Percentiles rank a stretch among this genome's conserved stretches.
Evolutionary conservation across 2,329 filamentous ascomycete genomes (phyloP).

Genomic region (Epichloe baconii): DNA sequence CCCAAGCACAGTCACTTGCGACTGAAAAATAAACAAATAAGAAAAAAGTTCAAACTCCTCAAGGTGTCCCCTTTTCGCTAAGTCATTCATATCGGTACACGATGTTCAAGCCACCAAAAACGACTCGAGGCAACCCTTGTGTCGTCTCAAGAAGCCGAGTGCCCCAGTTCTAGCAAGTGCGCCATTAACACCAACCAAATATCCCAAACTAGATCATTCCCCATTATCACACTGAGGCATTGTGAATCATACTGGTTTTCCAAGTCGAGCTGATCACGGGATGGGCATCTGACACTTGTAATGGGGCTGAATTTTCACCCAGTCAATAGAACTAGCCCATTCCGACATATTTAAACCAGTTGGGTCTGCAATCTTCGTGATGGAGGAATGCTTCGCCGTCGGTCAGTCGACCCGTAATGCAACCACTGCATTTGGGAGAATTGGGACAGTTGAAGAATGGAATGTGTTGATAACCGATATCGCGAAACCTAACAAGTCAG

Average conservation of each 20-base stretch:
- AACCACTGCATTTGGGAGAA: conserved; percentile 83
- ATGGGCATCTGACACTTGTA: not conserved
- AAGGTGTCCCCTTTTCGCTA: not conserved
- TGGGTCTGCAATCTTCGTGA: conserved; percentile 85
- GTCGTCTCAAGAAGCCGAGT: not conserved
- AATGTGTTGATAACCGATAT: conserved; percentile 97
- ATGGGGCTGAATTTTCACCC: not conserved
- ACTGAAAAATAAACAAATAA: too few species aligned
- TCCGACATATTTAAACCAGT: conserved; percentile 93
- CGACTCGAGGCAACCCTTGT: not conserved
- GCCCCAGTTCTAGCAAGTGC: not conserved
- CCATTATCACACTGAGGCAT: not conserved
- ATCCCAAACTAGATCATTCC: not conserved
- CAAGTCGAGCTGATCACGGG: not conserved
- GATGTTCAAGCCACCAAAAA: not conserved
- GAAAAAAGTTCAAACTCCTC: not conserved
- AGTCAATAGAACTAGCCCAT: conserved; percentile 43
- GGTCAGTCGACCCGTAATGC: conserved; percentile 74
- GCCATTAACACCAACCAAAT: conserved; percentile 5
- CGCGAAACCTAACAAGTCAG: conserved; percentile 70
- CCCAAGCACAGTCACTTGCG: not conserved
- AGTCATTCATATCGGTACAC: conserved; percentile 3
- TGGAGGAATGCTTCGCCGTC: conserved; percentile 77
- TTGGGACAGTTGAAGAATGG: conserved; percentile 99
- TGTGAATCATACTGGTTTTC: not conserved